Conservation (phyloP, 768 basidiomycete genomes). For the Fomitopsis serialis region DNA sequence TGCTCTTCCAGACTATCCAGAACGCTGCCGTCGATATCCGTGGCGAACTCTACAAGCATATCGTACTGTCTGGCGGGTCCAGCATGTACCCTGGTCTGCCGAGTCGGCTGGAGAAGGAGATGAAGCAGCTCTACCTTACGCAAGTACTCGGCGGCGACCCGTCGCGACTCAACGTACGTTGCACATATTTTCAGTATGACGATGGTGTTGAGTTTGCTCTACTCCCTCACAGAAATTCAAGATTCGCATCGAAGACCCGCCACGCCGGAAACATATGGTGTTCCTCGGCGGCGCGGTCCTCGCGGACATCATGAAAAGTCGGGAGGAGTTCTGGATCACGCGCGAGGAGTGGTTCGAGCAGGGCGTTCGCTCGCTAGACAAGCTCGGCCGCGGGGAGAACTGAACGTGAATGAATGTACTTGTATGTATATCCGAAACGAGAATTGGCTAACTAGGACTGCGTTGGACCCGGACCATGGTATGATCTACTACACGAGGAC, state of each 20-base stretch:
- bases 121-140: slow-evolving; percentile 97
- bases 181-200: neutral
- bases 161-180: slow-evolving; percentile 75
- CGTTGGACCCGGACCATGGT: no score
- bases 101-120: slow-evolving; percentile 95
- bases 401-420: slow-evolving; percentile 1
- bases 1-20: slow-evolving; percentile 92
- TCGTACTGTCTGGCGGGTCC: slow-evolving; percentile 95
- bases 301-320: slow-evolving; percentile 96
- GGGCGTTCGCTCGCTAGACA: slow-evolving; percentile 76
- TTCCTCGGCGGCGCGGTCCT: slow-evolving; percentile 98
- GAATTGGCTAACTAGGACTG: neutral
- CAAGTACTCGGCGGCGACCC: slow-evolving; percentile 84
- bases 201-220: neutral
- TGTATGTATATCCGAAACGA: neutral
- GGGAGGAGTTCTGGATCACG: slow-evolving; percentile 93
- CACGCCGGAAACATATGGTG: slow-evolving; percentile 98
- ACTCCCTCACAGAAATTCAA: slow-evolving; percentile 85
- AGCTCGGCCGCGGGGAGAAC: slow-evolving; percentile 68
- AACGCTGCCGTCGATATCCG: slow-evolving; percentile 85
- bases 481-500: no score
- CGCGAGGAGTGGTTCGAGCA: slow-evolving; percentile 95
- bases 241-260: slow-evolving; percentile 97
- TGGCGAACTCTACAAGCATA: slow-evolving; percentile 92
- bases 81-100: slow-evolving; percentile 99